Conservation (phyloP, 495 filamentous ascomycete genomes). For the Clavariopsis aquatica region DNA sequence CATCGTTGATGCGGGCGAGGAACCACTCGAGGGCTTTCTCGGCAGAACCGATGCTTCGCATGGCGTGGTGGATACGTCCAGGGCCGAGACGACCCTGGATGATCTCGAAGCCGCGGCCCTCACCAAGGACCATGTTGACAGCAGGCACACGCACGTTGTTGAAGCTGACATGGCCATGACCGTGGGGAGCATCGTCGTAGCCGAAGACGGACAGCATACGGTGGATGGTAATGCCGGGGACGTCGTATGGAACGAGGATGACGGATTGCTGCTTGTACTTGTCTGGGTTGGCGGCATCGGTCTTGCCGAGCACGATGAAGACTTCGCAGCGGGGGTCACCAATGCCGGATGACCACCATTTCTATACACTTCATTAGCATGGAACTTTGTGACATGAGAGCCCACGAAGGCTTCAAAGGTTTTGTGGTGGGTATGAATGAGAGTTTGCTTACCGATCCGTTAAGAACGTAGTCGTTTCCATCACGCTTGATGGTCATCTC, state of each 20-base stretch:
- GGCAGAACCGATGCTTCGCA: slow-evolving; percentile 47
- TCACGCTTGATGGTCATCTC: slow-evolving; percentile 43
- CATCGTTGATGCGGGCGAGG: slow-evolving; percentile 48
- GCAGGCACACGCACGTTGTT: slow-evolving; percentile 48
- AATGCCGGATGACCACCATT: slow-evolving; percentile 50
- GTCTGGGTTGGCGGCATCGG: slow-evolving; percentile 44
- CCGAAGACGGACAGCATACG: slow-evolving; percentile 51
- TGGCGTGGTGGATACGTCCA: slow-evolving; percentile 51
- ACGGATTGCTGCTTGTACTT: slow-evolving; percentile 49
- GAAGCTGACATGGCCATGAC: slow-evolving; percentile 50
- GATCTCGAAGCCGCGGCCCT: slow-evolving; percentile 49
- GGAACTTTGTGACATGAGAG: background rate
- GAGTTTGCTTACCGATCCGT: slow-evolving; percentile 40
- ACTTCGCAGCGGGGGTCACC: slow-evolving; percentile 49
- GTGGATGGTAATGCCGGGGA: slow-evolving; percentile 50
- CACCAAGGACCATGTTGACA: slow-evolving; percentile 46
- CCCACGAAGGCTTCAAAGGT: background rate
- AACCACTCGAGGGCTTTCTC: slow-evolving; percentile 51
- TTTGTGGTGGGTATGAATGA: background rate
- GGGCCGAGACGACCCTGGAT: slow-evolving; percentile 51
- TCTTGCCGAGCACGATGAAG: slow-evolving; percentile 51
- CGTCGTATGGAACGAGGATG: slow-evolving; percentile 46
- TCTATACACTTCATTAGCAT: slow-evolving; percentile 33
- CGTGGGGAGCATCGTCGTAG: slow-evolving; percentile 51
- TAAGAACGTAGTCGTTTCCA: slow-evolving; percentile 47